A percentile compares a stretch with the other conserved stretches of the same genome.
These are phyloP conservation scores for Arabis alpina DNA, from an alignment of 345 rosid species.

Conservation along the genomic window DNA sequence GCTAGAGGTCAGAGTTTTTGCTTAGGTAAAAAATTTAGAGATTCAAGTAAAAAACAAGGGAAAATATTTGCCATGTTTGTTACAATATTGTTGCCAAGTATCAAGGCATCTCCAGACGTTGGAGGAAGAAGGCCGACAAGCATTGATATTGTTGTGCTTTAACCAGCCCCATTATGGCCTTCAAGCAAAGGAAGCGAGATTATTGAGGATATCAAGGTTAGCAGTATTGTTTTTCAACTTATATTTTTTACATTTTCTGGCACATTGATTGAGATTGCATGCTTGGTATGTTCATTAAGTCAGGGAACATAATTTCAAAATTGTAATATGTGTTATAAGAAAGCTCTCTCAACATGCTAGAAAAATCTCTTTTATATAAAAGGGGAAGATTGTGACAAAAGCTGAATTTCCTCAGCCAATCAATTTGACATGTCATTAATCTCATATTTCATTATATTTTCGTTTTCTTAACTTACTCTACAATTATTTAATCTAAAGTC, in stretches of 20 bases:
- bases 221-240: constrained; percentile 8
- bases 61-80: constrained; percentile 65
- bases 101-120: constrained; percentile 92
- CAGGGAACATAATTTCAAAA: constrained; percentile 10
- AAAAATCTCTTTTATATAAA: no score
- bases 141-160: constrained; percentile 99
- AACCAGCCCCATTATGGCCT: constrained; percentile 99
- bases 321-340: constrained; percentile 20
- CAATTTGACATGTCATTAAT: no score
- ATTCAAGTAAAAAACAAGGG: constrained; percentile 13
- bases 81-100: constrained; percentile 81
- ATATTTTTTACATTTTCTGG: constrained; percentile 1
- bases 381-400: no score
- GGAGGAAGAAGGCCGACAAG: constrained; percentile 98
- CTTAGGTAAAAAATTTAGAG: constrained; percentile 9
- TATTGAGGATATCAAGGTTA: constrained; percentile 18
- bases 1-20: constrained; percentile 10
- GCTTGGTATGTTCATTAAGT: constrained; percentile 9
- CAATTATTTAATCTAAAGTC: no score
- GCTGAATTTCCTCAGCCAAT: no score
- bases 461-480: no score
- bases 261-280: constrained; percentile 8
- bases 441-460: no score
- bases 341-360: constrained; percentile 25
- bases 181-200: constrained; percentile 36